Base-by-base conservation (phyloP, 306 rosid genomes). In the Quercus berberidifolia region DNA sequence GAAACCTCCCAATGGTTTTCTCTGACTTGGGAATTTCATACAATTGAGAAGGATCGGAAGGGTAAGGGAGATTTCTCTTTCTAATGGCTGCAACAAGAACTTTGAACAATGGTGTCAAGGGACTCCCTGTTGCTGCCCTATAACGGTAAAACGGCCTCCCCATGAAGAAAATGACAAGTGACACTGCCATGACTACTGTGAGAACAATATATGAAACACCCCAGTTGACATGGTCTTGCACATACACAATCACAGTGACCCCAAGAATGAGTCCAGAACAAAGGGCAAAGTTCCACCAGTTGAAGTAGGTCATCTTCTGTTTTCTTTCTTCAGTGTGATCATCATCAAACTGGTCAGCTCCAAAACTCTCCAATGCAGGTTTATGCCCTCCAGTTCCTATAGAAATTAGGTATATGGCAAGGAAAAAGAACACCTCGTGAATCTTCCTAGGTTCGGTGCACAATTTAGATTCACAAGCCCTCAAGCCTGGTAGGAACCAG, bases 281-380 rank as follows among this genome's bases (percentile, higher is more conserved):
- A 2, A 95, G 90, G 2, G 89, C 92, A 87, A 85, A 86, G 76
- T 75, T 95, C 99, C 99, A 95, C 99, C 99, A 95, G 28, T 95
- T 95, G 89, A 95, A 95, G 80, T 82, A 95, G 3, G 99, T 91
- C 99, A 95, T 91, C 87, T 93, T 95, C 72, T 91, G 92, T 38
- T 62, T 82, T 59, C 96, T 85, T 74, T 95, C 99, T 58, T 82
- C 75, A 0, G 55, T 30, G 77, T 93, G 88, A 13, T 91, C 90
- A 31, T 93, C 99, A 23, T 95, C 98, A 58, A 95, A 95, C 63
- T 95, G 99, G 68, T 95, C 99, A 4, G 97, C 99, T 59, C 98
- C 99, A 28, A 95, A 90, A 84, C 99, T 93, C 86, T 95, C 97
- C 55, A 93, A 75, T 3, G 99, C 87, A 4, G 98, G 99, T 43